These are phyloP conservation scores for Lentinula sp. DNA, from an alignment of 768 basidiomycete genomes.

Conservation along the genomic window DNA sequence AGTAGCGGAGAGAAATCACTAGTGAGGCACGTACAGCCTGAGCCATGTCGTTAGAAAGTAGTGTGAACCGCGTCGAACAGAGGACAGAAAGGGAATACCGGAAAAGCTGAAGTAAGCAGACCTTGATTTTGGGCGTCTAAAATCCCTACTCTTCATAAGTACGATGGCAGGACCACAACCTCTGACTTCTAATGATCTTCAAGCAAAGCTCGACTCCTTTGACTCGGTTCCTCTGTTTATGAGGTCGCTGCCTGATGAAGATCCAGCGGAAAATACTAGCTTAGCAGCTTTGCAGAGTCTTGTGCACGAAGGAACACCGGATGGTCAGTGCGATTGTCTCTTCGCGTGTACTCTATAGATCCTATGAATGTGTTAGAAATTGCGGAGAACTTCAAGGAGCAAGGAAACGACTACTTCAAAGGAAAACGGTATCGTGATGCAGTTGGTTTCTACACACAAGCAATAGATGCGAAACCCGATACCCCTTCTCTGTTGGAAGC, in stretches of 20 bases:
- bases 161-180: constrained; percentile 27
- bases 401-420: constrained; percentile 93
- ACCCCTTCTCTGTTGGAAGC: constrained; percentile 53
- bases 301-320: constrained; percentile 84
- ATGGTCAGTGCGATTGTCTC: constrained; percentile 62
- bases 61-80: not conserved
- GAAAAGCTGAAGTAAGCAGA: not conserved
- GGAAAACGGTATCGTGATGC: constrained; percentile 87
- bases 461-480: constrained; percentile 76
- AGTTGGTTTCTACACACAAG: constrained; percentile 84
- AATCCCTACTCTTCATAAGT: not conserved
- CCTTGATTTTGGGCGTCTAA: not conserved
- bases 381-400: constrained; percentile 89
- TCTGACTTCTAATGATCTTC: constrained; percentile 22
- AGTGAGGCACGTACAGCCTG: not conserved
- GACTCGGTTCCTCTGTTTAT: constrained; percentile 89
- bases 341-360: not conserved
- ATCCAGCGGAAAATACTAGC: constrained; percentile 49
- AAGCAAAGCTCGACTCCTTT: constrained; percentile 35
- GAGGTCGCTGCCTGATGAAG: constrained; percentile 74
- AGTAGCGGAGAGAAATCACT: not conserved
- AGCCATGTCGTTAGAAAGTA: not conserved
- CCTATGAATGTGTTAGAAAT: constrained; percentile 48
- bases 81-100: not conserved
- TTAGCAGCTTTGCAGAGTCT: constrained; percentile 83